Evolutionary conservation across 306 rosid genomes (phyloP), one percentile per base, ranked within the genome.

Genomic region (Sphenostylis stenocarpa): DNA sequence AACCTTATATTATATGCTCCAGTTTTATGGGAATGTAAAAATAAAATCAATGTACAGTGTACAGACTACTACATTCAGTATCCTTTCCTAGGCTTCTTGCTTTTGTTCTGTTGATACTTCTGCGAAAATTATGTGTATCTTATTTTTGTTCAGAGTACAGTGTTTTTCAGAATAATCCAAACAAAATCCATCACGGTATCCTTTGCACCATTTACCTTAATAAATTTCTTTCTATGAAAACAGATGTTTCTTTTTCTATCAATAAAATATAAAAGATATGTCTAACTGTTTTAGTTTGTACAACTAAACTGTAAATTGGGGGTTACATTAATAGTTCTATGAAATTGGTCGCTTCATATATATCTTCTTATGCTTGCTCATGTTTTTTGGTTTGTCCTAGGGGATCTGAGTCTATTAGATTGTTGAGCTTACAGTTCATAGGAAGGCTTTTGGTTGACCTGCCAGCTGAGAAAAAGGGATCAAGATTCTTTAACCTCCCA

Each of bases 361-460:
- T 57, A 58, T 55, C 53, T 49, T 86, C 82, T 84, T 63, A 21
- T 55, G 36, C 45, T 12, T 23, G 65, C 56, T 26, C 23, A 21
- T 70, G 36, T 77, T 52, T 34, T 78, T 74, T 65, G 21, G 62
- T 73, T 77, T 81, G 29, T 67, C 67, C 21, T 67, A 95, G 98
- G 93, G 92, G 89, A 62, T 80, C 78, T 61, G 98, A 95, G 81
- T 90, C 98, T 73, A 90, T 92, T 81, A 88, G 98, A 87, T 83
- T 95, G 90, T 89, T 95, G 76, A 86, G 98, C 84, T 83, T 95
- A 81, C 97, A 95, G 84, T 93, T 92, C 81, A 88, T 95, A 48
- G 98, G 98, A 75, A 92, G 87, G 88, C 96, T 95, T 84, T 81
- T 95, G 88, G 96, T 95, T 58, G 97, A 87, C 82, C 88, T 90